Evolutionary conservation across 768 basidiomycete genomes (phyloP).

Genomic region (Leccinum truebloodii): DNA sequence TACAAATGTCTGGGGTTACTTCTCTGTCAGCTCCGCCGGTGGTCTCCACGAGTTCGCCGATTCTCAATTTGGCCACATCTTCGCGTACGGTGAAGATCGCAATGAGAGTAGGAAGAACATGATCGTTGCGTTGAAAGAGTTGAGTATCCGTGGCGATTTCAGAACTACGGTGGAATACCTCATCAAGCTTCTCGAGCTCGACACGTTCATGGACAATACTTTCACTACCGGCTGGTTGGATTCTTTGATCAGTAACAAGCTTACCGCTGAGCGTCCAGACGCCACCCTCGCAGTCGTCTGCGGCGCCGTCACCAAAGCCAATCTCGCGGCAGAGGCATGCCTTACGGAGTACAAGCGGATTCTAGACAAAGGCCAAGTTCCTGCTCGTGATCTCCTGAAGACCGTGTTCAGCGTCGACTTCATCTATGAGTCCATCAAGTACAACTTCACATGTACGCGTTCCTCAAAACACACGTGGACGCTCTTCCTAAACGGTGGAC

Average conservation of each 20-base stretch:
- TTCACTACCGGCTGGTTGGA: constrained; percentile 99
- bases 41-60: constrained; percentile 99
- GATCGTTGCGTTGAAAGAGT: constrained; percentile 97
- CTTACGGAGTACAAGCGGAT: constrained; percentile 92
- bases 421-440: constrained; percentile 94
- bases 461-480: constrained; percentile 90
- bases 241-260: constrained; percentile 92
- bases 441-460: constrained; percentile 93
- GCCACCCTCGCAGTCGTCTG: constrained; percentile 91
- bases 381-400: constrained; percentile 90
- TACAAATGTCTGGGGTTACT: constrained; percentile 99
- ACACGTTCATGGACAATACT: constrained; percentile 95
- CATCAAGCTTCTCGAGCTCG: constrained; percentile 94
- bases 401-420: constrained; percentile 97
- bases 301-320: constrained; percentile 94
- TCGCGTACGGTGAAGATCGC: constrained; percentile 97
- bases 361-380: constrained; percentile 97
- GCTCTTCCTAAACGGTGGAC: constrained; percentile 93
- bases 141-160: constrained; percentile 99
- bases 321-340: constrained; percentile 86
- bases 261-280: constrained; percentile 97
- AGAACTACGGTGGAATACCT: constrained; percentile 98
- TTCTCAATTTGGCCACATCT: constrained; percentile 99
- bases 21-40: constrained; percentile 93
- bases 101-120: constrained; percentile 96